A percentile compares a stretch with the other conserved stretches of the same genome.
These are phyloP conservation scores for Termitomyces bulborhizus DNA, from an alignment of 768 basidiomycete genomes.

Conservation along the genomic window DNA sequence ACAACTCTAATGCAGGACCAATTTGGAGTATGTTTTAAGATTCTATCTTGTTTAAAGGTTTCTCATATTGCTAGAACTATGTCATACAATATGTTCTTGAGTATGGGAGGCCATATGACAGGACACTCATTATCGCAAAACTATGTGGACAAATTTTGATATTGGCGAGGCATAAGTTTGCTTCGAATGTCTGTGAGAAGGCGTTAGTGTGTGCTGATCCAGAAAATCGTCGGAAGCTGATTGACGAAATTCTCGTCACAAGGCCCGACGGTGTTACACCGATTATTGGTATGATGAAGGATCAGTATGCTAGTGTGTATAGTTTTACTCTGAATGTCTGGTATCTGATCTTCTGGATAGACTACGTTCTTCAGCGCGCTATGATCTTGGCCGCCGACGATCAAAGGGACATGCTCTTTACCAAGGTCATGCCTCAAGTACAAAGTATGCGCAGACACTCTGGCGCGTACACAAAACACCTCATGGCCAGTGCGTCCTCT, in stretches of 20 bases:
- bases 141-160: slow-evolving; percentile 73
- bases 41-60: background rate
- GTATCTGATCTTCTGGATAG: slow-evolving; percentile 27
- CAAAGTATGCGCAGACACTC: slow-evolving; percentile 66
- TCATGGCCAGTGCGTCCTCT: slow-evolving; percentile 61
- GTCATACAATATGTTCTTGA: slow-evolving; percentile 93
- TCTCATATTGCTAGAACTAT: slow-evolving; percentile 61
- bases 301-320: slow-evolving; percentile 78
- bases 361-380: slow-evolving; percentile 83
- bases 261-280: slow-evolving; percentile 64
- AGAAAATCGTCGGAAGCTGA: slow-evolving; percentile 59
- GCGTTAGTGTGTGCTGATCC: slow-evolving; percentile 63
- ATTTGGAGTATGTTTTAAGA: slow-evolving; percentile 63
- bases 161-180: slow-evolving; percentile 86
- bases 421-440: slow-evolving; percentile 60
- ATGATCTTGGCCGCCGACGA: slow-evolving; percentile 62
- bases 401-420: slow-evolving; percentile 63
- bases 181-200: slow-evolving; percentile 95
- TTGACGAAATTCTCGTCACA: slow-evolving; percentile 75
- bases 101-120: slow-evolving; percentile 68
- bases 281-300: slow-evolving; percentile 74
- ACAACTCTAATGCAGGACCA: background rate
- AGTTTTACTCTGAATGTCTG: background rate
- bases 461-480: slow-evolving; percentile 72
- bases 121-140: slow-evolving; percentile 54